phyloP scores from a whole-genome alignment of 106 monocot genomes.

The Apostasia ramifera region DNA sequence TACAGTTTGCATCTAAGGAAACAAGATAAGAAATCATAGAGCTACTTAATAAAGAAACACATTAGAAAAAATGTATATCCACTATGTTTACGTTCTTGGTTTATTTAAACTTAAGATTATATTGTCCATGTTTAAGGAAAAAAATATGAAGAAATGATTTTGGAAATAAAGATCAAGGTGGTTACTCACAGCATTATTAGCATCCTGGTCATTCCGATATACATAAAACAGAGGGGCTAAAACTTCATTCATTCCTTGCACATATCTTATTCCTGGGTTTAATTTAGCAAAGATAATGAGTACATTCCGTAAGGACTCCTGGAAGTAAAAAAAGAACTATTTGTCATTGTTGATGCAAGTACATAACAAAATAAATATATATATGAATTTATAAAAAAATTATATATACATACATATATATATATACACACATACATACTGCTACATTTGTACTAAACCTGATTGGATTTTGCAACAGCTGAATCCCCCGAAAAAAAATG shows the following conservation, averaged over 20 bases:
- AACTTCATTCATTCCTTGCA: constrained; percentile 90
- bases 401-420: neutral
- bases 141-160: neutral
- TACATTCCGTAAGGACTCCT: constrained; percentile 56
- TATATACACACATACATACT: neutral
- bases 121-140: neutral
- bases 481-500: constrained; percentile 83
- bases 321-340: constrained; percentile 12
- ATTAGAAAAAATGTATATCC: too few species aligned
- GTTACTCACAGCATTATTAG: constrained; percentile 46
- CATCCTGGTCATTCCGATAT: constrained; percentile 72
- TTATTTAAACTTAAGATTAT: too few species aligned
- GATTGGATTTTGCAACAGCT: constrained; percentile 72
- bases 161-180: neutral
- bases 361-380: too few species aligned
- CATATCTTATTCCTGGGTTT: constrained; percentile 82
- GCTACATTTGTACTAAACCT: constrained; percentile 24
- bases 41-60: too few species aligned
- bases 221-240: constrained; percentile 75
- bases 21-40: too few species aligned
- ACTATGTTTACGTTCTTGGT: too few species aligned
- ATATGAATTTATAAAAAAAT: neutral
- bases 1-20: too few species aligned
- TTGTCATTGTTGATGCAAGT: neutral
- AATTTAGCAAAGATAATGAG: constrained; percentile 75